Evolutionary conservation across 176 grass and related monocot genomes (phyloP).

Genomic region (Oryza glaberrima): DNA sequence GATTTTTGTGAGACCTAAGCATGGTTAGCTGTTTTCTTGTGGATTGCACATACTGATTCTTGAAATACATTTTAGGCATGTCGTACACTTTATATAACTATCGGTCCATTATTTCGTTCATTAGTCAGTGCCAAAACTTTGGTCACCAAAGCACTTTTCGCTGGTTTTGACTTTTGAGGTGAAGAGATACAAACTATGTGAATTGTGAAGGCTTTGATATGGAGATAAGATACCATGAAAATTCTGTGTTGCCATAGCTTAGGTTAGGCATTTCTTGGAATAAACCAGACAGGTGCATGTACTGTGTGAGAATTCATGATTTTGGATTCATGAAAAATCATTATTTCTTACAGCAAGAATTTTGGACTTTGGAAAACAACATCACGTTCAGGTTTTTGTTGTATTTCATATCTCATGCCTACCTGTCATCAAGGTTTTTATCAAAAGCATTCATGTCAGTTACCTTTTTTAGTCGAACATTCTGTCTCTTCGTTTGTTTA

Average conservation of each 20-base stretch:
- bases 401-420: background rate
- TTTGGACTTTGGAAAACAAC: background rate
- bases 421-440: background rate
- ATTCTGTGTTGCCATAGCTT: background rate
- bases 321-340: background rate
- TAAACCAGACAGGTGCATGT: background rate
- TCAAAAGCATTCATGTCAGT: background rate
- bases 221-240: background rate
- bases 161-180: constrained; percentile 14
- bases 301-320: background rate
- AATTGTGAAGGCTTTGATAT: background rate
- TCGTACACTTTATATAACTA: background rate
- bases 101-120: background rate
- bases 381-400: background rate
- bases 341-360: background rate
- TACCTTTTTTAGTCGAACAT: background rate
- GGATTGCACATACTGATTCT: background rate
- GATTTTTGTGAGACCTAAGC: background rate
- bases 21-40: background rate
- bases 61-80: background rate
- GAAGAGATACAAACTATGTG: background rate
- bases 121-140: background rate
- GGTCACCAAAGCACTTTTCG: background rate
- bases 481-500: background rate
- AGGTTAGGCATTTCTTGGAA: background rate